Evolutionary conservation across 495 filamentous ascomycete species (phyloP), one percentile per base, ranked within the genome.

Genomic region (Stereocaulon alpinum): DNA sequence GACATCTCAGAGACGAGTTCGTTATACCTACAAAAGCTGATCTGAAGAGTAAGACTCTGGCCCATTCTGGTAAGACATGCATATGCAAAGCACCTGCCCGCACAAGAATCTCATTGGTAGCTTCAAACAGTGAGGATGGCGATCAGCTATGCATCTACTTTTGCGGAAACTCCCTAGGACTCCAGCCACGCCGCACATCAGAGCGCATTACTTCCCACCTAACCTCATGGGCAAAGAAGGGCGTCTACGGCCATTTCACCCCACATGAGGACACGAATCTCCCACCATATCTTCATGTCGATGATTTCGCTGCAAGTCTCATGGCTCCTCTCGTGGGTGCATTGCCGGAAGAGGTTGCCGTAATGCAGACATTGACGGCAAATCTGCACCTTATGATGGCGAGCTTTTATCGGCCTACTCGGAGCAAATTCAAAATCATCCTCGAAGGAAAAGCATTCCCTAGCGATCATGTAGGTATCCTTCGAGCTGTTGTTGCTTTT

Each of bases 361-460:
- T 95, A 15, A 96, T 97, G 94, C 85, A 89, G 61, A 94, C 91
- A 3, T 71, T 98, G 66, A 97, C 93, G 30, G 86, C 85, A 45
- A 97, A 97, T 71, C 72, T 98, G 55, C 93, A 98, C 70, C 68
- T 96, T 3, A 73, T 97, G 58, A 86, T 98, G 86, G 83, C 88
- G 40, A 87, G 88, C 61, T 96, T 97, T 76, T 98, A 96, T 71
- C 79, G 73, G 52, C 93, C 93, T 2, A 84, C 79, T 10, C 77
- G 80, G 61, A 82, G 85, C 27, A 80, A 81, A 59, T 89, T 87
- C 64, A 95, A 93, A 74, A 89, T 98, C 59, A 91, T 97, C 50
- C 74, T 96, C 20, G 93, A 98, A 76, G 85, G 82, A 64, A 95
- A 93, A 70, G 91, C 93, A 0, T 98, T 98, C 68, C 93, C 93